Evolutionary conservation across 176 grass and related monocot genomes (phyloP).

Genomic region (Avena eriantha): DNA sequence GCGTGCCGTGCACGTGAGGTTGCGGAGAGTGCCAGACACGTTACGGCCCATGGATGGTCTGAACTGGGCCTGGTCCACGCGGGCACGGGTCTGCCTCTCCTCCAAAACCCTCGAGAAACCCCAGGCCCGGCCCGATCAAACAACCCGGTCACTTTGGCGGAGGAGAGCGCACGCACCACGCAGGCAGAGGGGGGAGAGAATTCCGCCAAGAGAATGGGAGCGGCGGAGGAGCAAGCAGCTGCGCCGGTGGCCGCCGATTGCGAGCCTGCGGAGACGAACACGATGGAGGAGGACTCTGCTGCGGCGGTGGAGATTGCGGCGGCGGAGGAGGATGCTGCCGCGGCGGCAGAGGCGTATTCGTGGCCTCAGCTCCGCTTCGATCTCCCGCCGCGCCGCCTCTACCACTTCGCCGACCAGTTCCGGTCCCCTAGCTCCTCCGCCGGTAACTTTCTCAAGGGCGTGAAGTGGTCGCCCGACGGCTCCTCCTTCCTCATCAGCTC

Average conservation of each 20-base stretch:
- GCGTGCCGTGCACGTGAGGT: slow-evolving; percentile 41
- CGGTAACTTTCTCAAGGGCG: slow-evolving; percentile 92
- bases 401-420: slow-evolving; percentile 60
- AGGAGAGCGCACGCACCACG: background rate
- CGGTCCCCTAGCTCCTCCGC: slow-evolving; percentile 27
- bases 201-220: slow-evolving; percentile 37
- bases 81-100: background rate
- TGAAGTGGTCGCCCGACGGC: slow-evolving; percentile 95
- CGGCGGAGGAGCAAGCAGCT: slow-evolving; percentile 43
- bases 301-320: background rate
- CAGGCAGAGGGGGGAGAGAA: background rate
- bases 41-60: background rate
- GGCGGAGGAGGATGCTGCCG: background rate
- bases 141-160: slow-evolving; percentile 23
- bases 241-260: slow-evolving; percentile 7
- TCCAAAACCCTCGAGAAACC: slow-evolving; percentile 45
- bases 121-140: background rate
- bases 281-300: background rate
- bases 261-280: background rate
- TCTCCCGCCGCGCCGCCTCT: slow-evolving; percentile 55
- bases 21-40: background rate
- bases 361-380: slow-evolving; percentile 77
- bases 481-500: slow-evolving; percentile 94
- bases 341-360: slow-evolving; percentile 28
- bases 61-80: background rate